Conservation (phyloP, 2,329 filamentous ascomycete genomes). For the Fulvia fulva region DNA sequence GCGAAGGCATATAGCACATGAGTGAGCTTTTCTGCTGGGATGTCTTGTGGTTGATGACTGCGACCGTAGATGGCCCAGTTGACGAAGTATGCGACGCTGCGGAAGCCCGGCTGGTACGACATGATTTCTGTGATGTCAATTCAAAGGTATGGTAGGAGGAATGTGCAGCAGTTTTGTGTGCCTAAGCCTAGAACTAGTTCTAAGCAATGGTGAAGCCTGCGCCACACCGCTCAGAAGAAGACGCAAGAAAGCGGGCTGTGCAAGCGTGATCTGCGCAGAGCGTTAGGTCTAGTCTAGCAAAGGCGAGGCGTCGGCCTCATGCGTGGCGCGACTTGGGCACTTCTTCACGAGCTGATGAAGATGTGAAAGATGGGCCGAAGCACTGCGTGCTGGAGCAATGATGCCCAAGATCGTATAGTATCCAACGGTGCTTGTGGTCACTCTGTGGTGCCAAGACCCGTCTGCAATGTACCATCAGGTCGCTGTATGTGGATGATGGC, state of each 20-base stretch:
- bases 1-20: conserved; percentile 91
- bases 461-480: no score
- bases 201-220: conserved; percentile 3
- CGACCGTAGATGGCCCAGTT: conserved; percentile 39
- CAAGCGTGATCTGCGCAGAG: conserved; percentile 10
- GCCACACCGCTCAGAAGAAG: conserved; percentile 3
- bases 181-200: no score
- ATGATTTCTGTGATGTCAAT: conserved; percentile 7
- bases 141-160: background rate
- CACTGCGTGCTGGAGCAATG: background rate
- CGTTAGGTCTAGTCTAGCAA: background rate
- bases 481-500: background rate
- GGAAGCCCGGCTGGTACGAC: conserved; percentile 26
- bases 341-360: background rate
- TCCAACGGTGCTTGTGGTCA: background rate
- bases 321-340: background rate
- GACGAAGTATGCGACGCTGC: conserved; percentile 34
- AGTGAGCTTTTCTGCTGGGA: conserved; percentile 76
- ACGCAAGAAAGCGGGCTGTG: conserved; percentile 19
- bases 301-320: conserved; percentile 1
- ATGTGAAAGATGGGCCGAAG: background rate
- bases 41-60: conserved; percentile 78
- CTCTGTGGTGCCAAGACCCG: no score
- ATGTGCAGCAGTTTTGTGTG: background rate
- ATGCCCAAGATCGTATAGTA: no score